Percentiles rank a stretch among this genome's conserved stretches.
Evolutionary conservation across 768 basidiomycete species (phyloP).

Genomic region (Boletus vinaceobasis): DNA sequence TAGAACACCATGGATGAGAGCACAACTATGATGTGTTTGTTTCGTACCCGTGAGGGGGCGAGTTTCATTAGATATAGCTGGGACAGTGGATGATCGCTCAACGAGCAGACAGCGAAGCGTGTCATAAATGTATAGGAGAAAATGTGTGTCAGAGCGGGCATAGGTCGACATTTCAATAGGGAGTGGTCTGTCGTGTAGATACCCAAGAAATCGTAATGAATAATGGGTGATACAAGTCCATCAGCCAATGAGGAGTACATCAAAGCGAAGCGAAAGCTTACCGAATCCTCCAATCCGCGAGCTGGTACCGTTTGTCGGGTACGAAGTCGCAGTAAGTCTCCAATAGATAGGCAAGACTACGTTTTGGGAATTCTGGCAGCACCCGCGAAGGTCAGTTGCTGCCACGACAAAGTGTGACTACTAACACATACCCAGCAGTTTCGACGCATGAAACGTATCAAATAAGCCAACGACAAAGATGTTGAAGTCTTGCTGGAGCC

Average conservation of each 20-base stretch:
- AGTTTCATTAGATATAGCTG: conserved; percentile 18
- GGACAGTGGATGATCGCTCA: conserved; percentile 49
- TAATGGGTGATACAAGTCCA: neutral
- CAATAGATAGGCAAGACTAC: conserved; percentile 80
- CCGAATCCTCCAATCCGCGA: conserved; percentile 97
- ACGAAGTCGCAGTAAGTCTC: conserved; percentile 87
- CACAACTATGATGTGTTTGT: conserved; percentile 27
- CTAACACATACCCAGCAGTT: conserved; percentile 56
- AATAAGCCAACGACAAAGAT: conserved; percentile 94
- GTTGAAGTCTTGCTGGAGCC: conserved; percentile 96
- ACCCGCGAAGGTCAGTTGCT: neutral
- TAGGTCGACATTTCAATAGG: conserved; percentile 88
- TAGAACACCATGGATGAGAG: conserved; percentile 62
- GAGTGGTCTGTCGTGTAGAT: conserved; percentile 51
- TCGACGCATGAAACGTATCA: conserved; percentile 94
- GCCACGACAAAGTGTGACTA: neutral
- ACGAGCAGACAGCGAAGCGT: conserved; percentile 83
- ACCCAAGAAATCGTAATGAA: neutral
- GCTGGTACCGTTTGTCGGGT: conserved; percentile 93
- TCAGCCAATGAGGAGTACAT: neutral
- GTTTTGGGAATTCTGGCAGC: conserved; percentile 68
- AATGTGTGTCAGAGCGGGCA: conserved; percentile 96
- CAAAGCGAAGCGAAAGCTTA: conserved; percentile 27
- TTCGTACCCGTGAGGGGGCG: neutral
- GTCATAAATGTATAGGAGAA: conserved; percentile 89